Base-by-base conservation (phyloP, 345 rosid species). In the Brassica cretica region DNA sequence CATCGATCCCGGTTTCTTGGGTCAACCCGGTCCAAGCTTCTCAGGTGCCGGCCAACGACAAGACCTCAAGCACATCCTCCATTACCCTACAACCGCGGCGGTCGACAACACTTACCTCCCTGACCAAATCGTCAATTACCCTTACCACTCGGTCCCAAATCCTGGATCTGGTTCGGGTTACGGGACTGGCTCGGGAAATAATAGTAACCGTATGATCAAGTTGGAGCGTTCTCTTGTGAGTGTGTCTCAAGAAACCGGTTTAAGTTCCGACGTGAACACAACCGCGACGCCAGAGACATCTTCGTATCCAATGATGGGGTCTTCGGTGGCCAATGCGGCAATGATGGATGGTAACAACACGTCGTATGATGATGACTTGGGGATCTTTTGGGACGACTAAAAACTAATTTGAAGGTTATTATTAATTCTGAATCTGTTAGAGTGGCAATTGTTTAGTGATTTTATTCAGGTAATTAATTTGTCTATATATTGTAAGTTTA, bases 31-130 rank as follows among this genome's bases (percentile, higher is more conserved):
- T 14, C 56, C 81, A 68, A 72, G 81, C 24, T 80, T 59, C 69
- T 65, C 80, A 3, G 49, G 58, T 16, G 21, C 64, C 1, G 5
- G 21, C 76, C 78, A 64, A 53, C 76, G 55, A 71, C 14, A 51
- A 10, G 56, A 75, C 64, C 39, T 64, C 66, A 80, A 80, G 70
- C 72, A 69, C 55, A 27, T 68, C 70, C 62, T 68, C 80, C 91
- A 64, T 81, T 89, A 7, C 78, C 84, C 19, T 79, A 24, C 35
- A 68, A 64, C 72, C 64, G 79, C 89, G 87, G 46, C 46, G 88
- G 24, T 72, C 9, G 10, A 67, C 27, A 24, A 33, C 91, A 89
- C 91, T 90, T 89, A 95, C 93, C 84, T 88, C 95, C 82, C 97
- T 92, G 87, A 76, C 76, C 78, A 88, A 10, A 73, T 39, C 64